Percentiles rank a stretch among this genome's conserved stretches.
Conservation (phyloP, 768 basidiomycete species). For the Mycena floridula region DNA sequence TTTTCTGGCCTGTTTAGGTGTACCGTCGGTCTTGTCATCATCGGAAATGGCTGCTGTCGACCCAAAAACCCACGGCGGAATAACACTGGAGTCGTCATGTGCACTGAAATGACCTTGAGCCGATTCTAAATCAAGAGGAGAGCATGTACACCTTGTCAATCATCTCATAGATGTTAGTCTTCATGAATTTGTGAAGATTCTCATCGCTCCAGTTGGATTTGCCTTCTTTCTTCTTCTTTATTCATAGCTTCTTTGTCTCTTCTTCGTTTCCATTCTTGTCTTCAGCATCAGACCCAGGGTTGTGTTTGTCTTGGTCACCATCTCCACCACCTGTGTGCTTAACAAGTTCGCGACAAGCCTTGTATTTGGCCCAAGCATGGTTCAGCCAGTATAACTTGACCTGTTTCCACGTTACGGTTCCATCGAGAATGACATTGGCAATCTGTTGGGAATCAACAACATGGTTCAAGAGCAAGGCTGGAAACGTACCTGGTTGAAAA, state of each 20-base stretch:
- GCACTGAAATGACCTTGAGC: background rate
- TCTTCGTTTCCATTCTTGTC: background rate
- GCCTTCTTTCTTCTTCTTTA: background rate
- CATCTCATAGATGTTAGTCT: conserved; percentile 2
- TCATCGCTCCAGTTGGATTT: background rate
- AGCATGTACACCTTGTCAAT: conserved; percentile 9
- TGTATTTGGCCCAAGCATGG: conserved; percentile 2
- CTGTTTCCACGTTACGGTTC: too few relatives aligned
- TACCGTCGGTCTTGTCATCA: background rate
- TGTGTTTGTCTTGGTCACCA: conserved; percentile 8
- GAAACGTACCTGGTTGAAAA: too few relatives aligned
- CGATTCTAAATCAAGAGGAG: too few relatives aligned
- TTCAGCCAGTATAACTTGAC: background rate
- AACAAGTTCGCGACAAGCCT: background rate
- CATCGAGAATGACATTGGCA: too few relatives aligned
- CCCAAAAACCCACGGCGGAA: background rate
- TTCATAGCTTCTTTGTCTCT: too few relatives aligned
- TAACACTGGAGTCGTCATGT: background rate
- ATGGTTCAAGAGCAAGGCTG: too few relatives aligned
- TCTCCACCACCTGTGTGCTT: conserved; percentile 11
- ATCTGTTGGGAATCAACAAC: too few relatives aligned
- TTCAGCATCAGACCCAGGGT: background rate
- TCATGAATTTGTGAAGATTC: conserved; percentile 1
- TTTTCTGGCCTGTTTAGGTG: background rate
- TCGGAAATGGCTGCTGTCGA: background rate